Evolutionary conservation across 179 eudicot genomes (phyloP).

Genomic region (Vitellaria paradoxa): DNA sequence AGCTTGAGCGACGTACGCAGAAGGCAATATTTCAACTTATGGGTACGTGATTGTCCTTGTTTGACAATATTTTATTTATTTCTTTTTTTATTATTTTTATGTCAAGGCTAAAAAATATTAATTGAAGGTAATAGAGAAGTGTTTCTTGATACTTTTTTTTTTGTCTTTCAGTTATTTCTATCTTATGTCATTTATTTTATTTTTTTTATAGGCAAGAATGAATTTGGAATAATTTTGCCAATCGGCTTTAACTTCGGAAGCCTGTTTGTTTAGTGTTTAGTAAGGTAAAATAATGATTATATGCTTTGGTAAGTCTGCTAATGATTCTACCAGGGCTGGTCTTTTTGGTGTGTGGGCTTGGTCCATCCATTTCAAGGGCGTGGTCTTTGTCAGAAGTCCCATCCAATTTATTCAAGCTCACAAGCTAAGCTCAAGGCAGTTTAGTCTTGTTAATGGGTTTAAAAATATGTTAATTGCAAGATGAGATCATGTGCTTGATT

Average conservation of each 20-base stretch:
- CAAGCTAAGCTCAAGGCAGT: not conserved
- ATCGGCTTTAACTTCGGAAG: not conserved
- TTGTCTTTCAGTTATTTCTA: not conserved
- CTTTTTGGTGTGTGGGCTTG: not conserved
- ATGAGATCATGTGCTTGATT: no score
- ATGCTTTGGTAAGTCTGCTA: not conserved
- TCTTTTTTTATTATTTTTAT: not conserved
- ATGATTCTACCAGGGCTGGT: not conserved
- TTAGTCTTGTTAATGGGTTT: not conserved
- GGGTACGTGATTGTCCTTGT: conserved; percentile 43
- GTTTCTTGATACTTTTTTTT: not conserved
- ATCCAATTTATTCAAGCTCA: not conserved
- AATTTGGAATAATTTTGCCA: not conserved
- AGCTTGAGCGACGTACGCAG: conserved; percentile 83
- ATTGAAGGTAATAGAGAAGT: not conserved
- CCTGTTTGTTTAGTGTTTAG: not conserved
- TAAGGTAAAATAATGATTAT: not conserved
- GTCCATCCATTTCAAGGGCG: not conserved
- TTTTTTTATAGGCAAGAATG: not conserved
- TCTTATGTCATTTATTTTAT: not conserved
- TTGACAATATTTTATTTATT: not conserved
- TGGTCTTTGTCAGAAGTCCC: not conserved
- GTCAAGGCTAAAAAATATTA: not conserved
- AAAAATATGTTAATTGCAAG: not conserved
- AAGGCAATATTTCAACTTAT: conserved; percentile 78